Percentiles rank a stretch among this genome's conserved stretches.
Evolutionary conservation across 495 filamentous ascomycete genomes (phyloP).

Genomic region (Aspergillus saccharolyticus): DNA sequence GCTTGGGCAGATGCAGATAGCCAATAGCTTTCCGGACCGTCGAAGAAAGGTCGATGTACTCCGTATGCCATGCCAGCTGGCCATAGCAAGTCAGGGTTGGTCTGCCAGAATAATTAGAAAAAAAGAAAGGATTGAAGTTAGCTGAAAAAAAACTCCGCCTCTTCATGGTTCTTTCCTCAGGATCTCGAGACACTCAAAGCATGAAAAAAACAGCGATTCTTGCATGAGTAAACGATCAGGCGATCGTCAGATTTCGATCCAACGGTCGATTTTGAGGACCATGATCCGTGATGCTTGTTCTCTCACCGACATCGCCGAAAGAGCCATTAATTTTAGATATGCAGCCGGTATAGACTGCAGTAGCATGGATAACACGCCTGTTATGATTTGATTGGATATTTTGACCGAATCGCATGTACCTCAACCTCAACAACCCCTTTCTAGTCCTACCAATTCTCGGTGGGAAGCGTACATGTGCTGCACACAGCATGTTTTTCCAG

Average conservation of each 20-base stretch:
- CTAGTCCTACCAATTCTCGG: slow-evolving; percentile 7
- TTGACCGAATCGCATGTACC: slow-evolving; percentile 7
- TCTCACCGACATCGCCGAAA: slow-evolving; percentile 33
- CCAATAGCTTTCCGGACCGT: slow-evolving; percentile 24
- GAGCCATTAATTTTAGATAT: slow-evolving; percentile 11
- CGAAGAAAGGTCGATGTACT: slow-evolving; percentile 9
- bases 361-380: neutral
- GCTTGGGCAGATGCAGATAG: slow-evolving; percentile 25
- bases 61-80: too few species aligned
- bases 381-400: slow-evolving; percentile 7
- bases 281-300: slow-evolving; percentile 10
- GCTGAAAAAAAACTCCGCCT: slow-evolving; percentile 21
- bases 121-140: slow-evolving; percentile 17
- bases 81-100: slow-evolving; percentile 12
- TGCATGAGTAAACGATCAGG: slow-evolving; percentile 30
- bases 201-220: slow-evolving; percentile 25
- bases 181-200: slow-evolving; percentile 24
- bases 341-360: slow-evolving; percentile 12
- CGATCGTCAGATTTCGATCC: slow-evolving; percentile 30
- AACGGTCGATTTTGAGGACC: slow-evolving; percentile 14
- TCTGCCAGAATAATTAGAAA: too few species aligned
- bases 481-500: slow-evolving; percentile 25
- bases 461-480: slow-evolving; percentile 13
- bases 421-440: slow-evolving; percentile 11
- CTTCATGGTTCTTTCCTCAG: slow-evolving; percentile 26